Evolutionary conservation across 163 green algal species (phyloP).

Genomic region (Trebouxiophyceae sp.): DNA sequence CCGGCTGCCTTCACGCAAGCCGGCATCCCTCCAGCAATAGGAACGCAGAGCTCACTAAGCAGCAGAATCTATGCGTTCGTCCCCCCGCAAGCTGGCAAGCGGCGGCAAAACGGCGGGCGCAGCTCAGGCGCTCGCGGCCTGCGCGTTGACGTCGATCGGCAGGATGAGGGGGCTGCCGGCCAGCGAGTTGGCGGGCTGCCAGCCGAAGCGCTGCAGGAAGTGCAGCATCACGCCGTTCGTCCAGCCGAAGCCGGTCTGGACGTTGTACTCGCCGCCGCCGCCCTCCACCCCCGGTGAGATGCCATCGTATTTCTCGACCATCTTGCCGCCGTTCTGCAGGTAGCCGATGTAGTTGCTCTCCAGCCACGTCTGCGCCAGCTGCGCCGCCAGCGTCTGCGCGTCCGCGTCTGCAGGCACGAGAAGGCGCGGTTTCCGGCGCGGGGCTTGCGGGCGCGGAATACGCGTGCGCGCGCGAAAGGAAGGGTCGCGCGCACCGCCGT

Average conservation of each 20-base stretch:
- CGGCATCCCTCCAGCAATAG: no score
- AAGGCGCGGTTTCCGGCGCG: neutral
- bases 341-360: conserved; percentile 23
- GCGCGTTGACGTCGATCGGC: neutral
- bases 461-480: no score
- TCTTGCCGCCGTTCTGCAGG: conserved; percentile 15
- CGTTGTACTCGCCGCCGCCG: conserved; percentile 22
- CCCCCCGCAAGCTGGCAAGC: no score
- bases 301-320: conserved; percentile 45
- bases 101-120: no score
- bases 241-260: conserved; percentile 89
- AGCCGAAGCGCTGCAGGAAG: conserved; percentile 44
- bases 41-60: neutral
- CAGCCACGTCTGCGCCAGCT: conserved; percentile 43
- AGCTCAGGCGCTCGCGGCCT: no score
- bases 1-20: no score
- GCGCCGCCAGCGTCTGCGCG: conserved; percentile 21
- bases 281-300: conserved; percentile 65
- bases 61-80: no score
- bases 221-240: conserved; percentile 74
- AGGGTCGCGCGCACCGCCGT: neutral
- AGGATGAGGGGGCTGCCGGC: neutral
- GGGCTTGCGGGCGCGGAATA: neutral
- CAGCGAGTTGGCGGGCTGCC: conserved; percentile 13
- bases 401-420: conserved; percentile 3